A percentile compares a stretch with the other conserved stretches of the same genome.
phyloP scores from a whole-genome alignment of 2,329 filamentous ascomycete genomes.

The Bipolaris victoriae region DNA sequence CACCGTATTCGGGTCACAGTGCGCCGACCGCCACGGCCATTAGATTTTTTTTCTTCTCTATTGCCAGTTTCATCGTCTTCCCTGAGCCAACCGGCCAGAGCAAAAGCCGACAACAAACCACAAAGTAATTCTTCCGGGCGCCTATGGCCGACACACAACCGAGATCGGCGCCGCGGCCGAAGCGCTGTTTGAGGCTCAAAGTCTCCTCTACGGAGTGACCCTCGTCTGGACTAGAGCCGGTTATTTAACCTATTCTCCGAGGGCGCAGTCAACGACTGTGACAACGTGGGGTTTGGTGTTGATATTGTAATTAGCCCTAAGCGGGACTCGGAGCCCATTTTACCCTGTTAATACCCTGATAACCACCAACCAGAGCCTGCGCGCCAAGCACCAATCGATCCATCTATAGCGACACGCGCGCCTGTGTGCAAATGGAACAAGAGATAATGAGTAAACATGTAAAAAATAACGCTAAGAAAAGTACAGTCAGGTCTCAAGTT shows the following conservation, averaged over 20 bases:
- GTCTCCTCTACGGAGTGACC: conserved; percentile 1
- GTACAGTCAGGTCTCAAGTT: conserved; percentile 8
- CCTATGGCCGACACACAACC: conserved; percentile 19
- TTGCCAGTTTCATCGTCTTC: conserved; percentile 5
- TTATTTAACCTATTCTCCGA: conserved; percentile 31
- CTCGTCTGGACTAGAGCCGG: conserved; percentile 18
- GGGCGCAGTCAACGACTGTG: conserved; percentile 1
- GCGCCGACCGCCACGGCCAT: conserved; percentile 5
- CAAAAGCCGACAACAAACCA: conserved; percentile 1
- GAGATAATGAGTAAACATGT: conserved; percentile 10
- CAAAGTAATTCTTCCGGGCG: conserved; percentile 33
- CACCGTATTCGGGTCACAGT: conserved; percentile 12
- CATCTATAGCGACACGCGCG: not conserved
- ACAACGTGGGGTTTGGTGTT: conserved; percentile 14
- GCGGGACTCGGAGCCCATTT: not conserved
- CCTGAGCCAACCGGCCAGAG: not conserved
- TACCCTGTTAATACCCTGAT: not conserved
- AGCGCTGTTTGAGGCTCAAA: conserved; percentile 29
- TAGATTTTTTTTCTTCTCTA: not conserved
- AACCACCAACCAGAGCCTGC: not conserved
- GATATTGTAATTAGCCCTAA: not conserved
- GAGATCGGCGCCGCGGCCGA: conserved; percentile 36
- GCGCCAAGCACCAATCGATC: conserved; percentile 5
- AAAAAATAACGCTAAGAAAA: conserved; percentile 7
- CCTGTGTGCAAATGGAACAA: not conserved